These are phyloP conservation scores for Trichoderma atroviride DNA, from an alignment of 2,329 filamentous ascomycete species.

Conservation along the genomic window DNA sequence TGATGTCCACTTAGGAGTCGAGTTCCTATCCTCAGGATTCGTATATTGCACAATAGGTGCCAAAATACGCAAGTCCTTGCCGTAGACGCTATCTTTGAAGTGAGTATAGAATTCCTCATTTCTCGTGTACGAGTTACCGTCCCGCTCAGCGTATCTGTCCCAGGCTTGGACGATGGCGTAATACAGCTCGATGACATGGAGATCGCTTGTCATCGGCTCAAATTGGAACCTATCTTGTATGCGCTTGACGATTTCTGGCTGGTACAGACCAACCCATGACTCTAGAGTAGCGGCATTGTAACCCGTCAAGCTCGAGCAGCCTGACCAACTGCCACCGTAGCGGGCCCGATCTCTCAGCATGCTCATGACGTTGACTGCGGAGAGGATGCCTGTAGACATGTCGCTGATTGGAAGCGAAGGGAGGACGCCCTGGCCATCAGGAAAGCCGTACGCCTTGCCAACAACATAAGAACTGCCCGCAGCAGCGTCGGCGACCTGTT, in stretches of 20 bases:
- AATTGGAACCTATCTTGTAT: neutral
- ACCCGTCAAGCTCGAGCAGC: neutral
- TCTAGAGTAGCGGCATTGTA: neutral
- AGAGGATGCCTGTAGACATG: neutral
- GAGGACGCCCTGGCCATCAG: neutral
- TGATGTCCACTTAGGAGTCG: neutral
- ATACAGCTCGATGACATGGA: neutral
- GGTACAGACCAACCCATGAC: neutral
- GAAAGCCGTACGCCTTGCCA: conserved; percentile 33
- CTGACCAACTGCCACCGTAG: neutral
- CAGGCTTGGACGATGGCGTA: neutral
- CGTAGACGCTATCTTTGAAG: neutral
- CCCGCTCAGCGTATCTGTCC: neutral
- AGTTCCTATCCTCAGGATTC: neutral
- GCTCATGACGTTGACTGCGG: neutral
- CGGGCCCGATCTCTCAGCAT: neutral
- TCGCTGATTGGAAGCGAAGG: neutral
- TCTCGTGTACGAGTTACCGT: neutral
- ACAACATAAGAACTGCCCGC: conserved; percentile 41
- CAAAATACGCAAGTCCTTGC: neutral
- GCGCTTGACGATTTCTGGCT: neutral
- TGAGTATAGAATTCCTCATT: neutral
- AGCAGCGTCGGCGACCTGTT: conserved; percentile 62
- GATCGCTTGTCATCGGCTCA: neutral
- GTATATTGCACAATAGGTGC: neutral